These are phyloP conservation scores for Clonostachys rosea DNA, from an alignment of 2,329 filamentous ascomycete genomes.

Conservation along the genomic window DNA sequence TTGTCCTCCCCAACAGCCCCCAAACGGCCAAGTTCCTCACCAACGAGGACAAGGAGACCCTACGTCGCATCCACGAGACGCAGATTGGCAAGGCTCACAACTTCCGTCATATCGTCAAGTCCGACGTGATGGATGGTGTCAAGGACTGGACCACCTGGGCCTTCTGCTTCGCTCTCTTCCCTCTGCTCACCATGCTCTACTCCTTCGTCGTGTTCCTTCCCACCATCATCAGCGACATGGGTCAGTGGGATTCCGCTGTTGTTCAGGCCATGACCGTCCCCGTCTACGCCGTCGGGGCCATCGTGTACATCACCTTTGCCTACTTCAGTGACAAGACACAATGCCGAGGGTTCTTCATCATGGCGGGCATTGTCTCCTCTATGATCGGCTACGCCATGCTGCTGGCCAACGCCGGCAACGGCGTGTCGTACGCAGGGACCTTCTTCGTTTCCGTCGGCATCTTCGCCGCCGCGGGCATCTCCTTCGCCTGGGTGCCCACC, in stretches of 20 bases:
- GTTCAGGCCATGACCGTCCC: slow-evolving; percentile 40
- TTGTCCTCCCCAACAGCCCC: slow-evolving; percentile 80
- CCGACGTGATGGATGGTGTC: slow-evolving; percentile 65
- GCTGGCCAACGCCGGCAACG: slow-evolving; percentile 56
- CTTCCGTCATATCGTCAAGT: slow-evolving; percentile 69
- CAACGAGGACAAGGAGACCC: slow-evolving; percentile 58
- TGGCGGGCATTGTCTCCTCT: slow-evolving; percentile 63
- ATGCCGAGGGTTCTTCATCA: slow-evolving; percentile 76
- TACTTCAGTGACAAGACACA: slow-evolving; percentile 72
- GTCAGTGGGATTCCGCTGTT: slow-evolving; percentile 24
- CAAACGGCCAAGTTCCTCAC: slow-evolving; percentile 71
- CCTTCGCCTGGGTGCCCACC: slow-evolving; percentile 83
- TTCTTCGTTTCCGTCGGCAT: slow-evolving; percentile 86
- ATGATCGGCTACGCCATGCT: slow-evolving; percentile 79
- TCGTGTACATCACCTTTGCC: slow-evolving; percentile 34
- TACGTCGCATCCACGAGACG: slow-evolving; percentile 66
- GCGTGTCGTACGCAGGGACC: slow-evolving; percentile 74
- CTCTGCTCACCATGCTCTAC: slow-evolving; percentile 66
- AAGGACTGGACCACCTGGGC: slow-evolving; percentile 85
- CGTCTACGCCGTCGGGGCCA: slow-evolving; percentile 29
- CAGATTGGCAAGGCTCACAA: slow-evolving; percentile 71
- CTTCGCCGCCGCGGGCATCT: slow-evolving; percentile 82
- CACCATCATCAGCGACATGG: slow-evolving; percentile 62
- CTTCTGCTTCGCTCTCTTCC: slow-evolving; percentile 74
- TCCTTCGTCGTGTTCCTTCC: slow-evolving; percentile 76